Evolutionary conservation across 495 filamentous ascomycete species (phyloP).

Genomic region (Xylaria scruposa): DNA sequence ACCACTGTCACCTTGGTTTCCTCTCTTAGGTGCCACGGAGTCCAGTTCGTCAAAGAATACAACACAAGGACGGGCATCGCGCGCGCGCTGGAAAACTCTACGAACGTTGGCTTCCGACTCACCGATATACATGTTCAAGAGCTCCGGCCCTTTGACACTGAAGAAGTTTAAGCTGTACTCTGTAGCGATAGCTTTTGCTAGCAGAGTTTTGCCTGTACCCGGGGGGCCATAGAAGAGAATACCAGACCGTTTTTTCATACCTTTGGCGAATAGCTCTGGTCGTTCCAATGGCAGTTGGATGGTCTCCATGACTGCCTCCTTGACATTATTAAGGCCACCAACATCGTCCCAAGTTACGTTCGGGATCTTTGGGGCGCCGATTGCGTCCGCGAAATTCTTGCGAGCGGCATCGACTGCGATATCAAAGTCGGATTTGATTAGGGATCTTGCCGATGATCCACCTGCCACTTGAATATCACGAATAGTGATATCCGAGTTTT

Average conservation of each 20-base stretch:
- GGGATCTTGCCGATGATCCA: slow-evolving; percentile 74
- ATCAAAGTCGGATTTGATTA: slow-evolving; percentile 90
- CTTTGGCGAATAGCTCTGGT: slow-evolving; percentile 94
- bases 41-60: slow-evolving; percentile 99
- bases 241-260: slow-evolving; percentile 98
- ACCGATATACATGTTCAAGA: slow-evolving; percentile 99
- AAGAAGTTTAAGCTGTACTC: slow-evolving; percentile 99
- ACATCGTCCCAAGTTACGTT: slow-evolving; percentile 98
- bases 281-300: slow-evolving; percentile 92
- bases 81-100: slow-evolving; percentile 90
- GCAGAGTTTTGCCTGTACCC: slow-evolving; percentile 93
- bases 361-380: slow-evolving; percentile 97
- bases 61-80: slow-evolving; percentile 95
- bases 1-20: slow-evolving; percentile 96
- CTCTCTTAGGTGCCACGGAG: slow-evolving; percentile 94
- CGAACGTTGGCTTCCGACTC: slow-evolving; percentile 98
- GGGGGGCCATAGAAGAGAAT: slow-evolving; percentile 98
- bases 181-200: slow-evolving; percentile 97
- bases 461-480: slow-evolving; percentile 88
- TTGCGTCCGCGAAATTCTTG: slow-evolving; percentile 96
- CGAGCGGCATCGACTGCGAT: slow-evolving; percentile 89
- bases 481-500: slow-evolving; percentile 61
- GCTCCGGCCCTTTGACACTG: slow-evolving; percentile 94
- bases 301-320: slow-evolving; percentile 94
- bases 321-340: slow-evolving; percentile 90